Evolutionary conservation across 2,329 filamentous ascomycete species (phyloP).

Genomic region (Phialophora expanda): DNA sequence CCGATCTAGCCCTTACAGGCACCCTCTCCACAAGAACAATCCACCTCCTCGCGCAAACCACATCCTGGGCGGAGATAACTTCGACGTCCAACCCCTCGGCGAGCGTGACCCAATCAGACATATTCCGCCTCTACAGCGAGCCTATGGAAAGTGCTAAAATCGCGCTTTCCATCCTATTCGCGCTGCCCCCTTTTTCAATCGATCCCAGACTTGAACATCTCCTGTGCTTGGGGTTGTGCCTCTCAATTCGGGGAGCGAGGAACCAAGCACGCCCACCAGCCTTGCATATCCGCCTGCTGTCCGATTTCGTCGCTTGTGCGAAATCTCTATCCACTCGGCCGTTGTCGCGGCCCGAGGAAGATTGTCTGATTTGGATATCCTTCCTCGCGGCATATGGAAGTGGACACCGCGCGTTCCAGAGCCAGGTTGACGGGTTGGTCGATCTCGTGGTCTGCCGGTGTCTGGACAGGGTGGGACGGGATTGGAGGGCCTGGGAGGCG

Average conservation of each 20-base stretch:
- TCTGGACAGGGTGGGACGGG: not conserved
- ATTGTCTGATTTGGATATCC: not conserved
- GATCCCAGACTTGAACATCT: not conserved
- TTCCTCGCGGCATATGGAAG: constrained; percentile 8
- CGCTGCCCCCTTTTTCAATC: not conserved
- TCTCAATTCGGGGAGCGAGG: constrained; percentile 1
- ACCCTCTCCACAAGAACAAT: constrained; percentile 1
- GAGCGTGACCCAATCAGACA: not conserved
- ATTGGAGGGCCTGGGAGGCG: not conserved
- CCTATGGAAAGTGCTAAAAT: not conserved
- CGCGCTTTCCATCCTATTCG: constrained; percentile 2
- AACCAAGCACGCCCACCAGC: not conserved
- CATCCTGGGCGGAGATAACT: not conserved
- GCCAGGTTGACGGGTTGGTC: not conserved
- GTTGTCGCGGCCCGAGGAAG: not conserved
- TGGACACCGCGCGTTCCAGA: not conserved
- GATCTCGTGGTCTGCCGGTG: not conserved
- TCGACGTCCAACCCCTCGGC: not conserved
- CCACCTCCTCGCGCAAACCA: not conserved
- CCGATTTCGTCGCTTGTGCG: not conserved
- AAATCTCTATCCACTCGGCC: not conserved
- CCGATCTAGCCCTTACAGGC: not conserved
- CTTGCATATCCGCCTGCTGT: not conserved
- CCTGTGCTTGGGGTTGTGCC: constrained; percentile 1
- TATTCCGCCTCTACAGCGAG: constrained; percentile 1